Conservation (phyloP, 441 rosid genomes). For the Omphalea diandra region DNA sequence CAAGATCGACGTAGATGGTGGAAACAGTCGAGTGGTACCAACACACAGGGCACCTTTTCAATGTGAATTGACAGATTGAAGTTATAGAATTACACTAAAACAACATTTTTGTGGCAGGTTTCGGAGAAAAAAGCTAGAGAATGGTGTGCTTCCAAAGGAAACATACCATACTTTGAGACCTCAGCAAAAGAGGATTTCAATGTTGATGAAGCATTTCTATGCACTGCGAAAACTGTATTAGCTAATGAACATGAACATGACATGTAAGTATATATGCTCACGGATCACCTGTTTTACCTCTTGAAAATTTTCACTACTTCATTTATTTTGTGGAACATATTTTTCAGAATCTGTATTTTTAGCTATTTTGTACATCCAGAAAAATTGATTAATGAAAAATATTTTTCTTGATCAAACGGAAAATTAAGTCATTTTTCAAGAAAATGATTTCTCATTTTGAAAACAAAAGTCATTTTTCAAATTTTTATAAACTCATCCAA, state of each 20-base stretch:
- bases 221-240: conserved; percentile 66
- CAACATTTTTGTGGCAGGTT: conserved; percentile 39
- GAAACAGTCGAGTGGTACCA: conserved; percentile 78
- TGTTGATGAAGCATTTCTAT: conserved; percentile 68
- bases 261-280: conserved; percentile 61
- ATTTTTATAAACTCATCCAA: too few species aligned
- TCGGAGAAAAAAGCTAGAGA: conserved; percentile 87
- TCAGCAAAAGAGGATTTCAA: conserved; percentile 89
- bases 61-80: background rate
- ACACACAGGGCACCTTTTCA: background rate
- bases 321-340: too few species aligned
- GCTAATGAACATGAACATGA: conserved; percentile 62
- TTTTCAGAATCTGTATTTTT: too few species aligned
- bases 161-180: conserved; percentile 76
- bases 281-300: too few species aligned
- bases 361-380: too few species aligned
- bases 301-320: too few species aligned
- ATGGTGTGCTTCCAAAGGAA: conserved; percentile 72
- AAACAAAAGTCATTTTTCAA: too few species aligned
- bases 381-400: too few species aligned
- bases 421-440: too few species aligned
- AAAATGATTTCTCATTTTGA: too few species aligned
- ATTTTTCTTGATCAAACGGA: too few species aligned
- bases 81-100: background rate
- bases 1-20: conserved; percentile 92